Base-by-base conservation (phyloP, 129 eudicot species). In the Chrysanthemum lavandulifolium region DNA sequence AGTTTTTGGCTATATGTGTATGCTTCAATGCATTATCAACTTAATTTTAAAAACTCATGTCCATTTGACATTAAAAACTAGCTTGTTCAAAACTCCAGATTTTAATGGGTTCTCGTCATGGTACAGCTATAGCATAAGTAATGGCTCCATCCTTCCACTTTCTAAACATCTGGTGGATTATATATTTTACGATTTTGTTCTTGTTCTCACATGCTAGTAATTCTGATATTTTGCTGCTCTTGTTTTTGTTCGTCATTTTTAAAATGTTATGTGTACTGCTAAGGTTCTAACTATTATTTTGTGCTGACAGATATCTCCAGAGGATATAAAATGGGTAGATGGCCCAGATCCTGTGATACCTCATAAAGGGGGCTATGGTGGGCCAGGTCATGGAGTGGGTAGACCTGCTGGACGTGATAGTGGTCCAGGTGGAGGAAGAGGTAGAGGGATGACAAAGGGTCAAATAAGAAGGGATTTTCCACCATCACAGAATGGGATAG, bases 271-370 rank as follows among this genome's bases (percentile, higher is more conserved):
- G 45, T 40, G 6, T 40, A 40, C 45, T 40, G 45, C 9, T 40
- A 40, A 6, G 45, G 45, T 40, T 5, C 9, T 40, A 59, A 48
- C 53, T 68, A 5, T 5, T n/a, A 50, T 49, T 40, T 69, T 68
- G 31, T 16, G 49, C 11, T 60, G 61, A 64, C 79, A 93, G 96
- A 93, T 93, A 61, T 84, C 98, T 69, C 92, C 96, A 0, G 86
- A 93, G 73, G 96, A 93, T 83, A 85, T 93, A 72, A 84, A 86
- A 52, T 93, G 98, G 98, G 96, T 73, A 48, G 95, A 83, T 58
- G 98, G 82, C 45, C 45, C 45, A 72, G 96, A 93, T 70, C 92
- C 90, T 36, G 95, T 88, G 58, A 67, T 86, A 76, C 59, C 90
- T 59, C 85, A 68, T 33, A 88, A 82, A 76, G 87, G 85, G 47